Evolutionary conservation across 1,284 basidiomycete genomes (phyloP), one percentile per base, ranked within the genome.

Genomic region (Ceratobasidium theobromae): DNA sequence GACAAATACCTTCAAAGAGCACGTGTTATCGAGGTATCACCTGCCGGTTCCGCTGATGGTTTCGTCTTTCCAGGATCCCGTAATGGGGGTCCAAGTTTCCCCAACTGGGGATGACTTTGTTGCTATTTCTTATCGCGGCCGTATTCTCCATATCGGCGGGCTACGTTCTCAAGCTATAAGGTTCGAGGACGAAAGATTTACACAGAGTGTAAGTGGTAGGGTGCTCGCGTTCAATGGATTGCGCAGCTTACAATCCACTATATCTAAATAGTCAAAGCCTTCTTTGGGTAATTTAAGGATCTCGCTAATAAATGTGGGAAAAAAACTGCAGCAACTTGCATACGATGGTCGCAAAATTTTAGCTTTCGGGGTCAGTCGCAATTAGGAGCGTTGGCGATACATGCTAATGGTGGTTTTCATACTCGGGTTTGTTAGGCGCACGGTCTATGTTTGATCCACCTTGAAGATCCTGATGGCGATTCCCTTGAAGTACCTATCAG

Each of bases 81-180:
- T 65, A 6, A 45, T 45, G 14, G 60, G 49, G 30, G 38, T 65
- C 21, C 58, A 52, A 18, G 58, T 64, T 9, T 64, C 58, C 18
- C 58, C 58, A 6, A 27, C 46, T n/a, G 58, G 58, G 16, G 48
- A 64, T 14, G 48, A 64, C 32, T 64, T 64, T 52, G 48, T 64
- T 52, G 58, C 48, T 28, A 40, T 52, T 8, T 52, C 58, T 14
- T 38, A 25, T 16, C 58, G 48, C 18, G 58, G 58, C 5, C 46
- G 25, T 25, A 40, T 64, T 14, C 43, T 64, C n/a, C 58, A 64
- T 28, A 14, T 64, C 23, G 38, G 33, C 4, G 58, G 58, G 27
- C 38, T 64, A 12, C 30, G 27, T 12, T 30, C 18, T 18, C 18
- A 38, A 16, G n/a, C n/a, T n/a, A n/a, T n/a, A n/a, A n/a, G n/a